Evolutionary conservation across 441 rosid genomes (phyloP).

Genomic region (Populus tomentosa): DNA sequence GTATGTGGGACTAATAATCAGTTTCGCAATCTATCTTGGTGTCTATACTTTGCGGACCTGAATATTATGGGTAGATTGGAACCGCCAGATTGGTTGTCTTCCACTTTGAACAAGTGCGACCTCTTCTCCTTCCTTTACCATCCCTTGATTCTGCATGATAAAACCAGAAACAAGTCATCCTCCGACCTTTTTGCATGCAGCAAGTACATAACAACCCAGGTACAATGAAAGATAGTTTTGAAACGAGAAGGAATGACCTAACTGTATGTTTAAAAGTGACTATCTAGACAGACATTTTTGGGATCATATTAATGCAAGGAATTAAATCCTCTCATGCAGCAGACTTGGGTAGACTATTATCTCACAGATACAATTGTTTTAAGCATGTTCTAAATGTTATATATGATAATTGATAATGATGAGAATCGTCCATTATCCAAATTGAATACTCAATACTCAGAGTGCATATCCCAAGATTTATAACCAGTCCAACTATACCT

Average conservation of each 20-base stretch:
- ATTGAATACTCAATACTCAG: too few relatives aligned
- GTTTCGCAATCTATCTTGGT: background rate
- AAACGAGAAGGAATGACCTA: too few relatives aligned
- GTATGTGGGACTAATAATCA: background rate
- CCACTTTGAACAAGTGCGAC: constrained; percentile 93
- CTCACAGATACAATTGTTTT: too few relatives aligned
- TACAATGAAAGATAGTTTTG: too few relatives aligned
- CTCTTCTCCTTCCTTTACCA: constrained; percentile 96
- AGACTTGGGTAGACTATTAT: background rate
- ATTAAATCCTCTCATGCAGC: background rate
- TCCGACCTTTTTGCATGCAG: background rate
- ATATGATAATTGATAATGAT: too few relatives aligned
- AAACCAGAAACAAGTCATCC: background rate
- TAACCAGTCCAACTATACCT: too few relatives aligned
- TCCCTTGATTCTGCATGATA: constrained; percentile 78
- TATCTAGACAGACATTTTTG: background rate
- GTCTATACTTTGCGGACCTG: constrained; percentile 85
- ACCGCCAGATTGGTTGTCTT: constrained; percentile 90
- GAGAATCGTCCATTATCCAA: too few relatives aligned
- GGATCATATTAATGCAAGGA: background rate
- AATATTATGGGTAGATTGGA: constrained; percentile 91
- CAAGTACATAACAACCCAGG: background rate
- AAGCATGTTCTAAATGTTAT: too few relatives aligned
- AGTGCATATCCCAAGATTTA: too few relatives aligned
- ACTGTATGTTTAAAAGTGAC: background rate